A percentile compares a stretch with the other conserved stretches of the same genome.
Evolutionary conservation across 176 grass and related monocot species (phyloP).

Genomic region (Triticum monococcum): DNA sequence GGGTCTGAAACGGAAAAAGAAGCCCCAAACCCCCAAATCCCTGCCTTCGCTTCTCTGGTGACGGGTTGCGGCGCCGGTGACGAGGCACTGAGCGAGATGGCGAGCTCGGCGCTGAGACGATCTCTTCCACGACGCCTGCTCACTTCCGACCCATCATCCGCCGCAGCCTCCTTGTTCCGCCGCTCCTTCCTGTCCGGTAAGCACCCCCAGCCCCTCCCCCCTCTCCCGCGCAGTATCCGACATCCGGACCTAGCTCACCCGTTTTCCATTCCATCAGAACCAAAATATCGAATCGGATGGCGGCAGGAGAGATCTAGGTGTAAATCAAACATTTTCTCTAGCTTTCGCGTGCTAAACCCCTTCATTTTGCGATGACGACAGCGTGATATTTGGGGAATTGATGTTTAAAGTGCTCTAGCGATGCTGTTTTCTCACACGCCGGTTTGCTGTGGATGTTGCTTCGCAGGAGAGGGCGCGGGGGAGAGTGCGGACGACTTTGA

Average conservation of each 20-base stretch:
- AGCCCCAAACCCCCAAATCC: slow-evolving; percentile 12
- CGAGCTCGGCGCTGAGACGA: slow-evolving; percentile 39
- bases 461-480: background rate
- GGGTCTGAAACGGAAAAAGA: slow-evolving; percentile 8
- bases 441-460: slow-evolving; percentile 14
- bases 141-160: background rate
- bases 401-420: background rate
- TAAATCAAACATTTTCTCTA: background rate
- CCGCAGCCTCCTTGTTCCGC: slow-evolving; percentile 13
- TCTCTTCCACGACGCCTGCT: slow-evolving; percentile 19
- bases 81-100: slow-evolving; percentile 39
- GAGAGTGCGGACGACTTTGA: slow-evolving; percentile 51
- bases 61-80: slow-evolving; percentile 38
- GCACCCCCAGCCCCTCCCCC: background rate
- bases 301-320: slow-evolving; percentile 24
- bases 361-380: background rate
- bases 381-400: slow-evolving; percentile 1
- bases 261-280: background rate
- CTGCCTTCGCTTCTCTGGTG: background rate
- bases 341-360: background rate
- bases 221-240: background rate
- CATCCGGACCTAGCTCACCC: background rate
- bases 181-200: slow-evolving; percentile 42
- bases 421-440: background rate
- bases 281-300: background rate